Evolutionary conservation across 176 grass and related monocot genomes (phyloP).

Genomic region (Pharus latifolius): DNA sequence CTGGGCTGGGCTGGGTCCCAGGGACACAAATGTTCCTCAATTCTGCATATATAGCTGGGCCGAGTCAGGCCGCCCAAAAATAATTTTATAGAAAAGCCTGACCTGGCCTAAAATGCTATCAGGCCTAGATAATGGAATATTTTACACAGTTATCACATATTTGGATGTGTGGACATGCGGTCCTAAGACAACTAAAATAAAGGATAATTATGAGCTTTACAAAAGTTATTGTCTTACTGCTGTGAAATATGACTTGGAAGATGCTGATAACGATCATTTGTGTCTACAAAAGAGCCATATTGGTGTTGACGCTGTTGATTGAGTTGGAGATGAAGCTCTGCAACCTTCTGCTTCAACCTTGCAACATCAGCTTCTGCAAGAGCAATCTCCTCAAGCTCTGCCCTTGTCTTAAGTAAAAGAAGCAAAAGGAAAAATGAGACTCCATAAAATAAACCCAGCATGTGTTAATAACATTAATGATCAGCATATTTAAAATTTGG

Average conservation of each 20-base stretch:
- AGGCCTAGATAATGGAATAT: too few species aligned
- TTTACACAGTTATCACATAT: too few species aligned
- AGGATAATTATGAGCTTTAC: background rate
- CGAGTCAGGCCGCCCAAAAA: too few species aligned
- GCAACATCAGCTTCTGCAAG: conserved; percentile 84
- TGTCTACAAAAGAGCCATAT: conserved; percentile 43
- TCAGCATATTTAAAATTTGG: background rate
- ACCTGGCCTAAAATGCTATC: too few species aligned
- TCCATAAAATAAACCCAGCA: background rate
- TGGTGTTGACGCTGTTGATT: conserved; percentile 87
- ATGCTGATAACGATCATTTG: conserved; percentile 41
- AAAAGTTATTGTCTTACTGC: conserved; percentile 49
- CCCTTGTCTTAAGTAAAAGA: conserved; percentile 55
- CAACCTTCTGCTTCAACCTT: conserved; percentile 85
- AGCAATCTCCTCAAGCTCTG: conserved; percentile 88
- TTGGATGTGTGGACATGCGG: background rate
- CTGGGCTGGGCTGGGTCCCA: too few species aligned
- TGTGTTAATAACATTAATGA: background rate
- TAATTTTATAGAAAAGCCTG: too few species aligned
- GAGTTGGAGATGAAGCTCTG: conserved; percentile 93
- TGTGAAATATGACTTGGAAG: conserved; percentile 59
- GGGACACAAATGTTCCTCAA: too few species aligned
- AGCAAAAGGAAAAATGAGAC: background rate
- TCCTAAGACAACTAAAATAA: background rate
- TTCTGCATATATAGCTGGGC: too few species aligned